Conservation (phyloP, 805 yeast species). For the Teunomyces funiuensis region DNA sequence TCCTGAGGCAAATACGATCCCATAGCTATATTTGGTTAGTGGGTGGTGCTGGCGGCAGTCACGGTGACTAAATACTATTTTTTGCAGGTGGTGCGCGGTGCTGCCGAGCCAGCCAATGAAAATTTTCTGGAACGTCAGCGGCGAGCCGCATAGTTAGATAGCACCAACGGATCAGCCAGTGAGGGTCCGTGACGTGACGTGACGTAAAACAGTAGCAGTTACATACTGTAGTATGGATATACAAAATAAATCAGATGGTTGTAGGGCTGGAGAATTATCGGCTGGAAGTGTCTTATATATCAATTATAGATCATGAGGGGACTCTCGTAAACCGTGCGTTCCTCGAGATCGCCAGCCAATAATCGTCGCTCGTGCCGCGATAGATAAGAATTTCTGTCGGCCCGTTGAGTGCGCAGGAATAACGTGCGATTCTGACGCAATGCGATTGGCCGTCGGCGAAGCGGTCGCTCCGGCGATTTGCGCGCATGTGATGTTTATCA, state of each 20-base stretch:
- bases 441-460: background rate
- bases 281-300: too few relatives aligned
- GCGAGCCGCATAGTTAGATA: conserved; percentile 2
- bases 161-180: background rate
- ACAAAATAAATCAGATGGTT: too few relatives aligned
- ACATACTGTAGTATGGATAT: too few relatives aligned
- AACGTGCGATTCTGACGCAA: conserved; percentile 1
- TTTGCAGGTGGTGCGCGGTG: conserved; percentile 6
- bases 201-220: too few relatives aligned
- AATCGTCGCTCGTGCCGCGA: conserved; percentile 1
- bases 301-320: background rate
- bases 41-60: background rate
- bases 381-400: conserved; percentile 1
- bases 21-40: conserved; percentile 16
- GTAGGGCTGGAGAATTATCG: background rate
- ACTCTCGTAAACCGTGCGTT: background rate
- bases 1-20: conserved; percentile 41
- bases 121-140: conserved; percentile 6
- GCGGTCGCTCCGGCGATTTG: background rate
- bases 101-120: conserved; percentile 5
- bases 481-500: background rate
- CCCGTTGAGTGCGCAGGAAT: conserved; percentile 1
- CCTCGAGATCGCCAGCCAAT: conserved; percentile 4
- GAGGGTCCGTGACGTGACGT: too few relatives aligned
- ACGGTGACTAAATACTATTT: background rate